Evolutionary conservation across 1,284 basidiomycete species (phyloP), one percentile per base, ranked within the genome.

Genomic region (Papiliotrema flavescens): DNA sequence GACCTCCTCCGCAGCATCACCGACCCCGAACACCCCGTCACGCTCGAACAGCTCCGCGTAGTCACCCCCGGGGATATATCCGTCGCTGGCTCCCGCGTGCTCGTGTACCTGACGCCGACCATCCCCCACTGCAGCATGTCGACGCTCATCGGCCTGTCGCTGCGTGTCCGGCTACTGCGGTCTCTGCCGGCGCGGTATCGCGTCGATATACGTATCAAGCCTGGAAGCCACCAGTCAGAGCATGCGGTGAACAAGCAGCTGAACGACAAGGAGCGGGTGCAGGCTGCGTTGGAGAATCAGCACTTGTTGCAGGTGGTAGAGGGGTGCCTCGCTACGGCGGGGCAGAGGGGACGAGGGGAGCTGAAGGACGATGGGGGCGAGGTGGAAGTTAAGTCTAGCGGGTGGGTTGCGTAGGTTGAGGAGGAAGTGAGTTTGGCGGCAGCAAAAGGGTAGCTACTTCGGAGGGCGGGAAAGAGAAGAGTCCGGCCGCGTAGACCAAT

Each of bases 51-150:
- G 69, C 86, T 99, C 14, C 88, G 90, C 19, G 95, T 98, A 26
- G 94, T 99, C 37, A 94, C 91, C 43, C 84, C 86, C 3, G 84
- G 88, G 14, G 94, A 98, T 69, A 88, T 98, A 57, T 81, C 81
- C 35, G 82, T 98, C 39, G 79, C 80, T 5, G 74, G 83, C 23
- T 89, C 91, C 66, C 83, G 84, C 42, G 81, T 98, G 34, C 80
- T 85, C 28, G 86, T 97, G 56, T 90, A 92, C 69, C 92, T 96
- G 66, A 98, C 95, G 6, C 96, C 96, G 1, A 99, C 95, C 0
- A 94, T 97, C 26, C 96, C 96, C 4, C 95, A 98, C 71, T 99
- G 95, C 69, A 91, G 90, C 47, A 94, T 96, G 90, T 95, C 93
- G 3, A 98, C 94, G 2, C 80, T 98, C 45, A 98, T 99, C 54